Percentiles rank a stretch among this genome's conserved stretches.
Evolutionary conservation across 495 filamentous ascomycete genomes (phyloP).

Genomic region (Daldinia vernicosa): DNA sequence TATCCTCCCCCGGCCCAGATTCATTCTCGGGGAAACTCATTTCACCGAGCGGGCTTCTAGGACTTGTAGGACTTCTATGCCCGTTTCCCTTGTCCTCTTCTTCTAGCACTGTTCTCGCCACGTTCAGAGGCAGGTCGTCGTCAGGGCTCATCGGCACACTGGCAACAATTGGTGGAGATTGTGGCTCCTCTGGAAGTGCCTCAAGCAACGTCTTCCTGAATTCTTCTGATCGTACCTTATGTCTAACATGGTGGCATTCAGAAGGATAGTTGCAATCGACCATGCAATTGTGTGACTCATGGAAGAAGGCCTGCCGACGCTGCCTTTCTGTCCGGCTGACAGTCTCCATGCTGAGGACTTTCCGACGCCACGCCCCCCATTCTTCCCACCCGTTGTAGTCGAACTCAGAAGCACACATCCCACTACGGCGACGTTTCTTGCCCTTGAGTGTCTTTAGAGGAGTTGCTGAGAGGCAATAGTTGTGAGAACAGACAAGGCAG

Average conservation of each 20-base stretch:
- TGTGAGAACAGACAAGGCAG: constrained; percentile 56
- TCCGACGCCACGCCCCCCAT: constrained; percentile 52
- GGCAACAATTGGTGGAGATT: constrained; percentile 11
- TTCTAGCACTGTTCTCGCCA: constrained; percentile 4
- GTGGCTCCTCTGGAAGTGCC: constrained; percentile 4
- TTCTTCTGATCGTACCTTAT: constrained; percentile 32
- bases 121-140: constrained; percentile 28
- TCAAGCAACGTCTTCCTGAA: constrained; percentile 18
- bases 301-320: constrained; percentile 41
- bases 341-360: constrained; percentile 39
- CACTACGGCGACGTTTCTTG: constrained; percentile 28
- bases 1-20: constrained; percentile 7
- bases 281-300: constrained; percentile 49
- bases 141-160: constrained; percentile 11
- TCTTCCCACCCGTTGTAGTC: constrained; percentile 55
- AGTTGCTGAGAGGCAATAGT: constrained; percentile 47
- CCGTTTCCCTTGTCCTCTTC: not conserved
- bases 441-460: constrained; percentile 22
- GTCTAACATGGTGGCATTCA: constrained; percentile 51
- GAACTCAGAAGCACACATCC: constrained; percentile 49
- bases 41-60: constrained; percentile 36
- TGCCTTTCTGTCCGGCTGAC: constrained; percentile 15
- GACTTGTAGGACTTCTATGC: constrained; percentile 15
- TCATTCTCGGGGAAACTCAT: constrained; percentile 36
- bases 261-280: constrained; percentile 56